Evolutionary conservation across 1,284 basidiomycete genomes (phyloP).

Genomic region (Termitomyces sp.): DNA sequence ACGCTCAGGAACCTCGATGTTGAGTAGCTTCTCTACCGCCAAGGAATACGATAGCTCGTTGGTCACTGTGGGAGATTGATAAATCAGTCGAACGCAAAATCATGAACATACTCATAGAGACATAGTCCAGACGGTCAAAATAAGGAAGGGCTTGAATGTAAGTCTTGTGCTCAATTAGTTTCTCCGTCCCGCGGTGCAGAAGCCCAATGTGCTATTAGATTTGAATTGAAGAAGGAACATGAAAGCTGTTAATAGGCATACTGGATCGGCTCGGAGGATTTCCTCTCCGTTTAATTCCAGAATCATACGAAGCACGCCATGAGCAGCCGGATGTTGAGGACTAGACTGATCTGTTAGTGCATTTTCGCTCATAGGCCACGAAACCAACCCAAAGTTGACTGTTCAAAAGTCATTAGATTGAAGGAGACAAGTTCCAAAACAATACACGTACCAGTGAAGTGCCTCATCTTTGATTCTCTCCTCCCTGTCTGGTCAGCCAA

Average conservation of each 20-base stretch:
- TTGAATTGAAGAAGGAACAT: background rate
- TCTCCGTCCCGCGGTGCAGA: slow-evolving; percentile 96
- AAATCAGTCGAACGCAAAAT: background rate
- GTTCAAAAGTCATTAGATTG: slow-evolving; percentile 10
- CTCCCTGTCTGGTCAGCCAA: slow-evolving; percentile 69
- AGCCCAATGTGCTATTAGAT: slow-evolving; percentile 83
- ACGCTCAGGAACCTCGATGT: slow-evolving; percentile 97
- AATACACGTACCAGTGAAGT: slow-evolving; percentile 78
- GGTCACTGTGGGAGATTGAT: slow-evolving; percentile 59
- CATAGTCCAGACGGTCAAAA: slow-evolving; percentile 98
- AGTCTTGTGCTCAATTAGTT: slow-evolving; percentile 99
- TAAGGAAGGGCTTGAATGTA: slow-evolving; percentile 98
- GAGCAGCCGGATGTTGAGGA: slow-evolving; percentile 97
- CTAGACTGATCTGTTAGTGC: slow-evolving; percentile 29
- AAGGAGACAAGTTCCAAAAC: background rate
- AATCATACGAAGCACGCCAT: slow-evolving; percentile 97
- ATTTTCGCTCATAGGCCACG: background rate
- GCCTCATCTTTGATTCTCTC: slow-evolving; percentile 81
- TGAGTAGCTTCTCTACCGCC: slow-evolving; percentile 97
- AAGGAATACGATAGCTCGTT: slow-evolving; percentile 96
- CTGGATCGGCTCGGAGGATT: slow-evolving; percentile 87
- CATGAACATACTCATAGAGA: slow-evolving; percentile 81
- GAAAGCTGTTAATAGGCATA: slow-evolving; percentile 29
- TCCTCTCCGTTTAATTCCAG: slow-evolving; percentile 97
- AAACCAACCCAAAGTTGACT: slow-evolving; percentile 85